A percentile compares a stretch with the other conserved stretches of the same genome.
These are phyloP conservation scores for Amanita muscaria DNA, from an alignment of 768 basidiomycete genomes.

Conservation along the genomic window DNA sequence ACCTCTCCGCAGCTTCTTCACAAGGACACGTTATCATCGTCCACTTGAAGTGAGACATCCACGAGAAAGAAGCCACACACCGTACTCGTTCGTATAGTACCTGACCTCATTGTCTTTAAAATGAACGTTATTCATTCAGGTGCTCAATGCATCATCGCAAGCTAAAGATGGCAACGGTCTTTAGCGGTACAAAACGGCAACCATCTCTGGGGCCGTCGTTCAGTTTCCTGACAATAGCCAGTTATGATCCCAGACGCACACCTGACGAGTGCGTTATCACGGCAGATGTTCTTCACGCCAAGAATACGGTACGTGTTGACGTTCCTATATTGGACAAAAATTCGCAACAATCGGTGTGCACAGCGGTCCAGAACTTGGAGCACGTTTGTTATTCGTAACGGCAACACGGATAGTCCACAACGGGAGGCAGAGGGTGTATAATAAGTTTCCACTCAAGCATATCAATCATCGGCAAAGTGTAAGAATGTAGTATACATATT, in stretches of 20 bases:
- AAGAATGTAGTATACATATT: no score
- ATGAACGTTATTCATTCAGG: conserved; percentile 26
- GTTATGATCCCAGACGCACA: neutral
- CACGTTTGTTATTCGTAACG: neutral
- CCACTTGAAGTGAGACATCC: conserved; percentile 58
- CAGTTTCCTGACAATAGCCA: conserved; percentile 49
- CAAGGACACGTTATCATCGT: conserved; percentile 74
- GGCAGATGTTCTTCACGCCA: neutral
- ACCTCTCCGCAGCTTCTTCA: conserved; percentile 55
- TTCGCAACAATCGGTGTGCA: neutral
- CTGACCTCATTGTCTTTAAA: neutral
- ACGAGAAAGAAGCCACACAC: conserved; percentile 36
- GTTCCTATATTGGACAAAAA: neutral
- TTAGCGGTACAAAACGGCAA: conserved; percentile 31
- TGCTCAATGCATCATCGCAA: conserved; percentile 49
- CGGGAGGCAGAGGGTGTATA: no score
- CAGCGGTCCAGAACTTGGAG: neutral
- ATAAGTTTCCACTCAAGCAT: no score
- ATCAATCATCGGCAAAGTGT: no score
- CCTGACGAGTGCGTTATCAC: neutral
- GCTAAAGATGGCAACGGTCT: conserved; percentile 11
- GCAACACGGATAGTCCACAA: no score
- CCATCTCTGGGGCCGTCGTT: conserved; percentile 75
- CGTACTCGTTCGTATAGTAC: conserved; percentile 42
- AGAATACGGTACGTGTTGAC: neutral